Evolutionary conservation across 192 early-diverging fungal species (phyloP), one percentile per base, ranked within the genome.

Genomic region (Chytriomyces confervae): DNA sequence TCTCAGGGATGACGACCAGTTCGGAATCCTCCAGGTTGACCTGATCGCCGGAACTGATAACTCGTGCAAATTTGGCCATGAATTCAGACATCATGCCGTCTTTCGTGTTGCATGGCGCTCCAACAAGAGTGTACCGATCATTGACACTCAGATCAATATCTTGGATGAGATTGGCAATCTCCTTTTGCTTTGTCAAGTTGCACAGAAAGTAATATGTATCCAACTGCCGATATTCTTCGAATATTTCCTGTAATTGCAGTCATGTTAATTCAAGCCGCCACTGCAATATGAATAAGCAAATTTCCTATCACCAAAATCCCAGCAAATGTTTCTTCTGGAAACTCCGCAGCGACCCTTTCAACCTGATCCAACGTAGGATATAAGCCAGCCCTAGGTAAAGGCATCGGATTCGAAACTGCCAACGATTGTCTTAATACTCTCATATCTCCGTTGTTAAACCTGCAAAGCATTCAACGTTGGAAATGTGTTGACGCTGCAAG

Each of bases 131-230:
- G 80, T 90, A 94, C 48, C 91, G 89, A 67, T 96, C 93, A 36
- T 87, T 84, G 7, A 96, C 74, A 13, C 70, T 71, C 5, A 88
- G 73, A 5, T 86, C 84, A 13, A 93, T 50, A 4, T 80, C 51
- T 70, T 94, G 89, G 65, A 96, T 90, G 1, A 77, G 50, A 27
- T 87, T 75, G 7, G 94, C 93, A 57, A 95, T 85, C 3, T 69
- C 23, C 76, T 91, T 92, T 79, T 90, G 89, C 65, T 84, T 80
- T 24, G 75, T 49, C 73, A 93, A 91, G 82, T 92, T 93, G 84
- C 93, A 95, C 50, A 95, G 77, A 72, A 93, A 94, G 80, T 91
- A 96, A 57, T 89, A 71, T 46, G 88, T 85, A 69, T 84, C 84
- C 10, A 94, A 82, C 18, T 76, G 86, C 24, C 91, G 84, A 20